phyloP scores from a whole-genome alignment of 164 flowering plant species.

The Vitis rupestris region DNA sequence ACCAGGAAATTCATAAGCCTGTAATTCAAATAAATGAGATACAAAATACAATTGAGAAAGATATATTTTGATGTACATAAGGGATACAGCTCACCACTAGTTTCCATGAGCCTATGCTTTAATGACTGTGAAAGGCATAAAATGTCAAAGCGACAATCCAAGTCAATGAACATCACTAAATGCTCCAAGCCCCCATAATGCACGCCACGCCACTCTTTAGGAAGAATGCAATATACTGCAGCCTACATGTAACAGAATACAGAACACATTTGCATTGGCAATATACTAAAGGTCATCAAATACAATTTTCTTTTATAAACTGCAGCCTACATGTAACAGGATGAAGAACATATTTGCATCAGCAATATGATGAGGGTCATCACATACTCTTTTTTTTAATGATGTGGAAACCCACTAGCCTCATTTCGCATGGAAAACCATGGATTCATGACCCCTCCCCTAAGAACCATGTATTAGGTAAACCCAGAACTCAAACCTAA shows the following conservation, averaged over 20 bases:
- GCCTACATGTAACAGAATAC: constrained; percentile 32
- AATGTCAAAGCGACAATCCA: constrained; percentile 77
- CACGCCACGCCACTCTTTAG: constrained; percentile 67
- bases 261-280: not conserved
- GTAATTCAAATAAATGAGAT: too few relatives aligned
- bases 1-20: too few relatives aligned
- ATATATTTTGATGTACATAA: too few relatives aligned
- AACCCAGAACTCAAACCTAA: too few relatives aligned
- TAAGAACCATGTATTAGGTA: too few relatives aligned
- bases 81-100: constrained; percentile 23
- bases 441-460: too few relatives aligned
- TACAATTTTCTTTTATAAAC: not conserved
- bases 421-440: too few relatives aligned
- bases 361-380: not conserved
- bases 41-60: too few relatives aligned
- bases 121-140: constrained; percentile 46
- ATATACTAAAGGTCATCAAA: not conserved
- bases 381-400: too few relatives aligned
- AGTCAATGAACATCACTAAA: constrained; percentile 55
- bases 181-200: constrained; percentile 69
- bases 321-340: too few relatives aligned
- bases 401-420: too few relatives aligned
- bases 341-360: not conserved
- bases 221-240: constrained; percentile 67
- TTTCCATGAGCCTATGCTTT: constrained; percentile 36